These are phyloP conservation scores for Amylocystis lapponica DNA, from an alignment of 768 basidiomycete species.

Conservation along the genomic window DNA sequence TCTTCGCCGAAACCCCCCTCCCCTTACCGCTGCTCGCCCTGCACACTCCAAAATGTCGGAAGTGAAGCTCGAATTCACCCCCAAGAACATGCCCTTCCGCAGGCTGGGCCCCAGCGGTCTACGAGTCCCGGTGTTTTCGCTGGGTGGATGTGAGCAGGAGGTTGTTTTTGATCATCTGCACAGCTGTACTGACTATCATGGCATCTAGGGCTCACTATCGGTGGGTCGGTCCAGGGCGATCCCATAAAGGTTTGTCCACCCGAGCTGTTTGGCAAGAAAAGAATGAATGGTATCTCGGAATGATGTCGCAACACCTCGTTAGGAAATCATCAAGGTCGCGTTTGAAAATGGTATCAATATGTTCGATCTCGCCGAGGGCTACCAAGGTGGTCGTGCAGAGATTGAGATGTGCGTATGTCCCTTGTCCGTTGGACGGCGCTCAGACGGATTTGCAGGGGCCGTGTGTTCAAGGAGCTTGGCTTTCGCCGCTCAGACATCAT, in stretches of 20 bases:
- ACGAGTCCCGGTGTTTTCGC: slow-evolving; percentile 59
- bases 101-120: slow-evolving; percentile 56
- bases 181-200: neutral
- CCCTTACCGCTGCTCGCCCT: neutral
- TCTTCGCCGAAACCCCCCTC: neutral
- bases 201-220: slow-evolving; percentile 50
- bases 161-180: neutral
- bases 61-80: slow-evolving; percentile 29
- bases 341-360: slow-evolving; percentile 75
- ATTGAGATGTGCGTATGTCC: slow-evolving; percentile 55
- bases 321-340: slow-evolving; percentile 75
- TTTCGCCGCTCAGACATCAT: slow-evolving; percentile 65
- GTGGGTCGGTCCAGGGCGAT: slow-evolving; percentile 60
- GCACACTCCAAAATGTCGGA: neutral
- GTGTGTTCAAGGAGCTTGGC: slow-evolving; percentile 68
- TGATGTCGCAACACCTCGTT: neutral
- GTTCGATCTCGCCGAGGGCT: slow-evolving; percentile 64
- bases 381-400: slow-evolving; percentile 66
- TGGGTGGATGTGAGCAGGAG: slow-evolving; percentile 51
- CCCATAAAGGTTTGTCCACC: slow-evolving; percentile 49
- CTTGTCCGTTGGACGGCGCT: neutral
- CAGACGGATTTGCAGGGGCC: slow-evolving; percentile 35
- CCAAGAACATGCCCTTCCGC: slow-evolving; percentile 53
- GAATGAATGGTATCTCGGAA: neutral
- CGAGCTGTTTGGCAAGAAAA: no score